Conservation (phyloP, 2,329 filamentous ascomycete genomes). For the Penicillium sp. region DNA sequence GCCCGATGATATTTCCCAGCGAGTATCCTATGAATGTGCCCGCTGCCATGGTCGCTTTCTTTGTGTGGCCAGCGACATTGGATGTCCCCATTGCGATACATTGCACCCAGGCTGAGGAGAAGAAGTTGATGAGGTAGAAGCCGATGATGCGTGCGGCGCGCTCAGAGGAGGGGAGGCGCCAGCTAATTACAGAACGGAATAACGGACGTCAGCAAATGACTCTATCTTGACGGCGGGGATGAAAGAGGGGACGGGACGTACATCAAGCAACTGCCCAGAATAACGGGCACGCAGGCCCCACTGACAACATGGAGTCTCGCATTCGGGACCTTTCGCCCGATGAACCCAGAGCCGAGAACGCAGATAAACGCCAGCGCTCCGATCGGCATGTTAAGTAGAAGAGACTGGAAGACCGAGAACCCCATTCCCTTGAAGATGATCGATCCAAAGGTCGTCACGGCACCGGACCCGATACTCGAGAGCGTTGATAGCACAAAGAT, state of each 20-base stretch:
- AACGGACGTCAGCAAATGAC: no score
- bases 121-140: conserved; percentile 20
- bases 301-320: conserved; percentile 13
- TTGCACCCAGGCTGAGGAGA: conserved; percentile 20
- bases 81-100: conserved; percentile 21
- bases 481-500: conserved; percentile 13
- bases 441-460: conserved; percentile 18
- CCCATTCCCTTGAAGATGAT: conserved; percentile 21
- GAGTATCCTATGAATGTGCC: conserved; percentile 21
- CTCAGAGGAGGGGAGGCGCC: conserved; percentile 14
- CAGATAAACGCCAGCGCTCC: conserved; percentile 16
- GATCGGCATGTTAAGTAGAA: conserved; percentile 17
- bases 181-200: background rate
- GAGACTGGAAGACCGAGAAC: conserved; percentile 12
- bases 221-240: background rate
- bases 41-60: conserved; percentile 20
- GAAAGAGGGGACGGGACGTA: background rate
- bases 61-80: conserved; percentile 21
- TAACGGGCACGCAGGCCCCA: conserved; percentile 18
- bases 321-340: conserved; percentile 14
- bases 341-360: conserved; percentile 17
- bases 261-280: conserved; percentile 18
- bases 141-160: conserved; percentile 15
- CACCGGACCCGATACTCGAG: conserved; percentile 12
- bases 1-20: conserved; percentile 20